Base-by-base conservation (phyloP, 1,284 basidiomycete species). In the Fomitopsis betulina region DNA sequence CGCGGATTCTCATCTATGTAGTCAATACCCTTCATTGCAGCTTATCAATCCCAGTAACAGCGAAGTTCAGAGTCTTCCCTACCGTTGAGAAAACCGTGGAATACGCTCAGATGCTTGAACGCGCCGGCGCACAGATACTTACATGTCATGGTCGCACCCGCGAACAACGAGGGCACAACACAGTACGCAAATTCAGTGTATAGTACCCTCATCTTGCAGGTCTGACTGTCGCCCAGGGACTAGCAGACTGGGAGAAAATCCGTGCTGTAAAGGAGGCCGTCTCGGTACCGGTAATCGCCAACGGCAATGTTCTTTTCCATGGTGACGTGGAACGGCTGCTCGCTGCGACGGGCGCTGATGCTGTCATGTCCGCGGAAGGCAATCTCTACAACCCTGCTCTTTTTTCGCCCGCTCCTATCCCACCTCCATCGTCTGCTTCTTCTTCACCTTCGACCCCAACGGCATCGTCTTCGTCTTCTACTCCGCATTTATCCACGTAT, bases 291-390 rank as follows among this genome's bases (percentile, higher is more conserved):
- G 95, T 98, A 1, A 93, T 99, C 69, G 96, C 96, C 0, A 99
- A 99, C 71, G 96, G 96, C n/a, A 98, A 98, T 71, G 85, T 98
- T 53, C 83, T 98, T 10, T 94, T 84, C 71, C 82, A 89, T 50
- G 81, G 86, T 25, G 95, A 99, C 71, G 85, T 96, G 54, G 79
- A 82, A 45, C 77, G 79, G 6, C 96, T 94, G 69, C 74, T 99
- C 25, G 79, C 81, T 15, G 80, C 82, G 37, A 99, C 96, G 0
- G 91, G 93, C 2, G 90, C 86, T 3, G 93, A 98, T 67, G 96
- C 88, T 0, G 86, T 98, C 62, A 98, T 98, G 96, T 89, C 86
- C 55, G 96, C 96, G 0, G 96, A 99, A 73, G 96, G 93, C 0
- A 92, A 97, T 65, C 77, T 99, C 1, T 97, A 97, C 72, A 98